Evolutionary conservation across 108 stramenopile species (phyloP).

Genomic region (Nannochloropsis granulata): DNA sequence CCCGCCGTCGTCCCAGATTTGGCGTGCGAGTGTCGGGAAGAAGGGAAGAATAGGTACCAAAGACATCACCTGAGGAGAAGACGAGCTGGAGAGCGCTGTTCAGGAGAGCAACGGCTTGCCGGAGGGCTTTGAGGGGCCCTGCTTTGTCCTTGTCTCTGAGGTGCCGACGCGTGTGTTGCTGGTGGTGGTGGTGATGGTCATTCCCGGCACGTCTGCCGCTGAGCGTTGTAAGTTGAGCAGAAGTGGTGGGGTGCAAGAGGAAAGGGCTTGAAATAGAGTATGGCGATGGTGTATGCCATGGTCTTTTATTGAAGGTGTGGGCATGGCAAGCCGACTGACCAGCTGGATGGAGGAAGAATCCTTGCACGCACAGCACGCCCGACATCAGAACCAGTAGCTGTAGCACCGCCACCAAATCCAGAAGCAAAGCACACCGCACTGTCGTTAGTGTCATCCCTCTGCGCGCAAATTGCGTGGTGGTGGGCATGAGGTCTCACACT

Average conservation of each 20-base stretch:
- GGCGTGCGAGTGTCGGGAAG: neutral
- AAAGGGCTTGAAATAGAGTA: too few relatives aligned
- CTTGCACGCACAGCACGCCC: neutral
- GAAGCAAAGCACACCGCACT: neutral
- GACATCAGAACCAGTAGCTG: neutral
- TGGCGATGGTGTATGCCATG: too few relatives aligned
- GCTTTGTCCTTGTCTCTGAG: neutral
- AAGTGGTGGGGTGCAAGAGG: too few relatives aligned
- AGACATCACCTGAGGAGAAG: neutral
- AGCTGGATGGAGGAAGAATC: neutral
- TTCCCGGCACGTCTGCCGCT: too few relatives aligned
- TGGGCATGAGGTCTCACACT: neutral
- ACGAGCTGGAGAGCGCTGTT: neutral
- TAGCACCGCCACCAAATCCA: neutral
- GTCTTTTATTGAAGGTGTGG: too few relatives aligned
- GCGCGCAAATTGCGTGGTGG: neutral
- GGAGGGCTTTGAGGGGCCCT: neutral
- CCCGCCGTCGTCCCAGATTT: neutral
- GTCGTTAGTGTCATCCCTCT: neutral
- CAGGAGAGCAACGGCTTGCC: neutral
- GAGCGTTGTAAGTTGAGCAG: too few relatives aligned
- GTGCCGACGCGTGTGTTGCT: too few relatives aligned
- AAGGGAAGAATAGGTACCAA: neutral
- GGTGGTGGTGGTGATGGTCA: too few relatives aligned
- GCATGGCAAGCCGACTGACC: too few relatives aligned